Percentiles rank a stretch among this genome's conserved stretches.
Conservation (phyloP, 345 rosid genomes). For the Carallia pectinifolia region DNA sequence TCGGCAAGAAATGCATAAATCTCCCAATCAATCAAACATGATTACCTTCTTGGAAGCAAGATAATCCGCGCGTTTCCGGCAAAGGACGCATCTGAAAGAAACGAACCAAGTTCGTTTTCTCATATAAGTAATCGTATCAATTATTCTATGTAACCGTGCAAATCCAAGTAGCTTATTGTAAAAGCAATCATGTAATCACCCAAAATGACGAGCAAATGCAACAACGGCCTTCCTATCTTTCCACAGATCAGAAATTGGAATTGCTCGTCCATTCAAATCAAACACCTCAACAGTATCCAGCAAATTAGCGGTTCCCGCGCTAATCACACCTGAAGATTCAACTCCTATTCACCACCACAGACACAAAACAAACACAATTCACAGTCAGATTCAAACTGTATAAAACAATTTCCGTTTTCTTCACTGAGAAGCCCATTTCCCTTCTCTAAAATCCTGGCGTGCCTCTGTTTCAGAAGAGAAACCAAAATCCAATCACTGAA, state of each 20-base stretch:
- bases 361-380: background rate
- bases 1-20: background rate
- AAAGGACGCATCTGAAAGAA: constrained; percentile 71
- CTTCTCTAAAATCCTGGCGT: too few species aligned
- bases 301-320: constrained; percentile 36
- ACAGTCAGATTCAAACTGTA: background rate
- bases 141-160: background rate
- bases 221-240: constrained; percentile 75
- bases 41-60: constrained; percentile 82
- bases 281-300: constrained; percentile 57
- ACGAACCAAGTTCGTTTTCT: background rate
- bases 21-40: background rate
- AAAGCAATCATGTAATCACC: constrained; percentile 36
- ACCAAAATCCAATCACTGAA: too few species aligned
- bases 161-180: background rate
- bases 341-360: constrained; percentile 30
- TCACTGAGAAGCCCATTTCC: too few species aligned
- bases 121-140: too few species aligned
- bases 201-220: constrained; percentile 94
- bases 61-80: constrained; percentile 84
- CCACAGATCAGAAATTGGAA: constrained; percentile 80
- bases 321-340: constrained; percentile 27
- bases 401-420: background rate
- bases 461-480: too few species aligned
- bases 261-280: constrained; percentile 62